Evolutionary conservation across 495 filamentous ascomycete genomes (phyloP), one percentile per base, ranked within the genome.

Genomic region (Extremus antarcticus): DNA sequence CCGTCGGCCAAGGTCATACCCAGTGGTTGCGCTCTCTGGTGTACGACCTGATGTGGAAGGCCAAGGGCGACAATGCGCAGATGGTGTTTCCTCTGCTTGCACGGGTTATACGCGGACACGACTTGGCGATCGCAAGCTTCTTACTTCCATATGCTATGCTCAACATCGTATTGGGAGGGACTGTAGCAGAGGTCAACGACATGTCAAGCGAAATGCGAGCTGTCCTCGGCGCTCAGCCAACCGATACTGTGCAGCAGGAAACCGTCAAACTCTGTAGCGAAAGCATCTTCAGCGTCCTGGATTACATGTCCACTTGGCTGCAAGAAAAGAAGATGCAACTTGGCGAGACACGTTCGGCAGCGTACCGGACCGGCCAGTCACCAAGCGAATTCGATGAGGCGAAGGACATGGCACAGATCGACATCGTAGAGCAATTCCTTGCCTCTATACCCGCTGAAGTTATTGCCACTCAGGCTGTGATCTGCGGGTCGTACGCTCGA

Each of bases 401-500:
- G 1, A 60, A 56, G 39, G 59, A 65, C 52, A 67, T 73, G 2
- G 66, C 69, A 9, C 79, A 84, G 57, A 78, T 82, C 53, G 76
- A 76, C 47, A 75, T 72, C 35, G 81, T 89, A 11, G 82, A 85
- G 60, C 59, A 64, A 3, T 69, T 89, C 15, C 66, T 97, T 23
- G 70, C 75, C 17, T 74, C 75, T 19, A 86, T 98, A 51, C 90
- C 92, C 16, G 82, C 90, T 1, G 87, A 94, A 55, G 69, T 92
- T 40, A 86, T 96, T 40, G 88, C 91, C 3, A 76, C 77, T 41
- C 81, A 90, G 61, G 90, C 92, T 11, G 76, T 95, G 17, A 88
- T 95, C 62, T 96, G 92, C 68, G 86, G 85, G 53, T 94, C 92
- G 21, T 97, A 87, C 66, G 84, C 94, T 15, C 78, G 94, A 45